Percentiles rank a stretch among this genome's conserved stretches.
These are phyloP conservation scores for Phialocephala sp. DNA, from an alignment of 2,329 filamentous ascomycete species.

Conservation along the genomic window DNA sequence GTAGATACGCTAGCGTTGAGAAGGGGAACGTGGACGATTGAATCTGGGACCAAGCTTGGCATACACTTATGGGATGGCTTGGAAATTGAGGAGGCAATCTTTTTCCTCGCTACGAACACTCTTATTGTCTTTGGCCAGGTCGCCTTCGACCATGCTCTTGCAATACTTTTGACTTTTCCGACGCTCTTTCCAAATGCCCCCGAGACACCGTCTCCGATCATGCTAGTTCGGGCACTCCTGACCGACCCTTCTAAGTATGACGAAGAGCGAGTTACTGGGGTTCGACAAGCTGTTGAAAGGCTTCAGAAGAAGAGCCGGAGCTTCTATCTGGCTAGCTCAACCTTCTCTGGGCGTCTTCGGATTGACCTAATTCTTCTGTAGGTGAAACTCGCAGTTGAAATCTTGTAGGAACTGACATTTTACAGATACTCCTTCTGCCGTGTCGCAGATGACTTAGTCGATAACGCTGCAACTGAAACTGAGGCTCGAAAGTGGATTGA, in stretches of 20 bases:
- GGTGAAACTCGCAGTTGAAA: constrained; percentile 33
- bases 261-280: constrained; percentile 59
- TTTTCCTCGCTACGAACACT: constrained; percentile 73
- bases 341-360: constrained; percentile 70
- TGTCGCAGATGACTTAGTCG: constrained; percentile 75
- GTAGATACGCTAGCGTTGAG: constrained; percentile 72
- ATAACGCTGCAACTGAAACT: constrained; percentile 59
- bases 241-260: constrained; percentile 57
- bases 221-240: constrained; percentile 59
- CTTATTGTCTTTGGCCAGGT: constrained; percentile 73
- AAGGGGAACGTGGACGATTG: constrained; percentile 75
- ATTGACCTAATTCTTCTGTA: constrained; percentile 70
- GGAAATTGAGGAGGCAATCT: constrained; percentile 76
- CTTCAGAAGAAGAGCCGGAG: constrained; percentile 71
- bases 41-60: constrained; percentile 69
- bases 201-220: constrained; percentile 52
- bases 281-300: constrained; percentile 63
- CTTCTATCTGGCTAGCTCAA: constrained; percentile 74
- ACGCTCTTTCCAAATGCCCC: constrained; percentile 58
- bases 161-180: constrained; percentile 68
- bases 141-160: constrained; percentile 72
- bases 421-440: constrained; percentile 73
- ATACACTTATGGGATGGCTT: constrained; percentile 66
- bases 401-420: constrained; percentile 23
- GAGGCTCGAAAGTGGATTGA: constrained; percentile 64